Conservation (phyloP, 2,329 filamentous ascomycete genomes). For the Juglanconis oblonga region DNA sequence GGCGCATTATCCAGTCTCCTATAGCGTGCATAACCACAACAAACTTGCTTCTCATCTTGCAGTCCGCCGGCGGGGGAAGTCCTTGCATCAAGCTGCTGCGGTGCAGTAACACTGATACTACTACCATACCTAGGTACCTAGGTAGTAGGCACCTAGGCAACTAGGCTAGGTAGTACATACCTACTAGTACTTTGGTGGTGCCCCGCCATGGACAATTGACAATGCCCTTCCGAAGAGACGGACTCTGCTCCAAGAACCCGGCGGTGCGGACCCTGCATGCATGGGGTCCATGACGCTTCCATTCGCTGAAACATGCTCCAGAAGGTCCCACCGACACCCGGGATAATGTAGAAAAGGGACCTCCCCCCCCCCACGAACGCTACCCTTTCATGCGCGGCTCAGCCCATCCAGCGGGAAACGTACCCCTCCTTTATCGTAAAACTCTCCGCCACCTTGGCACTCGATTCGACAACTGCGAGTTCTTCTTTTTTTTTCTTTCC, state of each 20-base stretch:
- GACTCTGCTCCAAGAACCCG: background rate
- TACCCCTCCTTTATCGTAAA: background rate
- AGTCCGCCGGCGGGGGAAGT: too few species aligned
- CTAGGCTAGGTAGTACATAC: too few species aligned
- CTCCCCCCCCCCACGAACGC: background rate
- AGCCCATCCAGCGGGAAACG: conserved; percentile 10
- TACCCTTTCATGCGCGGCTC: conserved; percentile 11
- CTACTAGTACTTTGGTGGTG: too few species aligned
- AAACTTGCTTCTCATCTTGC: too few species aligned
- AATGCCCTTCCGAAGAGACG: background rate
- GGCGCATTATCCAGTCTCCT: background rate
- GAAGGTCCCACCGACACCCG: background rate
- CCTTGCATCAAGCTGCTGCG: too few species aligned
- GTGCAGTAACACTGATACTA: background rate
- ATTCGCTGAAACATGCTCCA: background rate
- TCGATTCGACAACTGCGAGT: background rate
- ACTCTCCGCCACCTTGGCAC: conserved; percentile 1
- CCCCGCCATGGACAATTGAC: background rate
- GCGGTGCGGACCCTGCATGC: background rate
- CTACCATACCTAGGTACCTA: too few species aligned
- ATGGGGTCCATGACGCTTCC: background rate
- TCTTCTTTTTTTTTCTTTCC: background rate
- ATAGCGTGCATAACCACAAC: background rate
- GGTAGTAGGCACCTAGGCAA: too few species aligned
- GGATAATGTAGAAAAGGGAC: background rate